Conservation (phyloP, 116 monocot species). For the Iris pallida region DNA sequence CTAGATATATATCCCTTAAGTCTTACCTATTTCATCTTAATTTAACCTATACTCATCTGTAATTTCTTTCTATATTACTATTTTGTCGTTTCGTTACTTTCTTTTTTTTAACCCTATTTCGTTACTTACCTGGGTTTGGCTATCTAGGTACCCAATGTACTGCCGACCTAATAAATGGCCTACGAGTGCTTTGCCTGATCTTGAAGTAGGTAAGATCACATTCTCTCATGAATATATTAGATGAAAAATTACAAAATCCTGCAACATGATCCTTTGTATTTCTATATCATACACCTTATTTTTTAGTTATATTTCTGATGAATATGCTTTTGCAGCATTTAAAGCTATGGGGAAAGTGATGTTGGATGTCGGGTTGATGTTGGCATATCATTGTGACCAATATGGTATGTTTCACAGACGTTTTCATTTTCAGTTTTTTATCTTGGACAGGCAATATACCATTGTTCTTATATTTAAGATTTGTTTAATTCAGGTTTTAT, state of each 20-base stretch:
- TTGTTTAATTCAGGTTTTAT: too few species aligned
- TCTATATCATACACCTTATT: too few species aligned
- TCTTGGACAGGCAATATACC: too few species aligned
- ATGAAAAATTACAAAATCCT: background rate
- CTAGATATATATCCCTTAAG: too few species aligned
- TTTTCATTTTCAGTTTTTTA: background rate
- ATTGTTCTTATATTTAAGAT: too few species aligned
- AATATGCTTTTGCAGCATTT: constrained; percentile 43
- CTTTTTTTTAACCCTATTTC: too few species aligned
- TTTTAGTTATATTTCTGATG: background rate
- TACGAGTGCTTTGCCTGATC: background rate
- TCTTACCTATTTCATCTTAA: too few species aligned
- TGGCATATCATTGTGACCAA: constrained; percentile 87
- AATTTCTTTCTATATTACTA: too few species aligned
- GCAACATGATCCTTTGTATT: background rate
- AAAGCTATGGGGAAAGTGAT: constrained; percentile 84
- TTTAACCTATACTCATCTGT: too few species aligned
- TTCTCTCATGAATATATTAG: background rate
- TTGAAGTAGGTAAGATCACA: background rate
- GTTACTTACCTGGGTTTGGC: background rate
- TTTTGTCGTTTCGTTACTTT: background rate
- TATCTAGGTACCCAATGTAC: background rate
- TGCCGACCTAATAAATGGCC: background rate
- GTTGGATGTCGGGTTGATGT: constrained; percentile 63
- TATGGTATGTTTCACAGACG: constrained; percentile 37